These are phyloP conservation scores for Rachicladosporium sp. DNA, from an alignment of 2,329 filamentous ascomycete species.

Conservation along the genomic window DNA sequence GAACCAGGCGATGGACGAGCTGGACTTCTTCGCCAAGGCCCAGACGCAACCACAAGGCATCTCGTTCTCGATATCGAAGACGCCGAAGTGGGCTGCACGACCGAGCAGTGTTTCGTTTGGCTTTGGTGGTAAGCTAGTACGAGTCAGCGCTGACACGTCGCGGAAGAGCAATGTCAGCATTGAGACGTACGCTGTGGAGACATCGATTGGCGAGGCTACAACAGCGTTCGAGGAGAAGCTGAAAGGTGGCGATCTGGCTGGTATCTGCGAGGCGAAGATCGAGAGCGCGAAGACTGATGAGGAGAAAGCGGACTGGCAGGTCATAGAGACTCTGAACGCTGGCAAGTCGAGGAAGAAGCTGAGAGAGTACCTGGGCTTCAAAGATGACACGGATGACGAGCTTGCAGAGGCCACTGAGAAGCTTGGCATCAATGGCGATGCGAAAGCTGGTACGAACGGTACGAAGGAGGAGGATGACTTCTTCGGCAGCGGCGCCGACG, in stretches of 20 bases:
- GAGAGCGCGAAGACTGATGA: conserved; percentile 67
- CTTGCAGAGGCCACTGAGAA: conserved; percentile 29
- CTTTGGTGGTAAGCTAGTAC: conserved; percentile 85
- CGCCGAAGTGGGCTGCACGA: conserved; percentile 81
- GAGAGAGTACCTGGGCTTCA: conserved; percentile 77
- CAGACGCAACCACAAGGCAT: conserved; percentile 83
- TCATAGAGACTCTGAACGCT: conserved; percentile 77
- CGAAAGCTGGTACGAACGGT: conserved; percentile 27
- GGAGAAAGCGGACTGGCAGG: conserved; percentile 91
- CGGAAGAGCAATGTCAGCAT: conserved; percentile 66
- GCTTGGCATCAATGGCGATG: conserved; percentile 42
- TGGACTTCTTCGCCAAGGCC: conserved; percentile 92
- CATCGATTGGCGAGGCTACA: conserved; percentile 68
- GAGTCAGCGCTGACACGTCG: conserved; percentile 55
- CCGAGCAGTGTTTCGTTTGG: conserved; percentile 83
- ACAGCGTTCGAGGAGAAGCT: conserved; percentile 78
- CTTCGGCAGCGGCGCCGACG: conserved; percentile 61
- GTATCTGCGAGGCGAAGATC: conserved; percentile 70
- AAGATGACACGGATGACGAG: conserved; percentile 41
- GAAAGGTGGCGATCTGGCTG: conserved; percentile 60
- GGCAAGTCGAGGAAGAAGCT: conserved; percentile 78
- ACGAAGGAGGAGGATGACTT: conserved; percentile 40
- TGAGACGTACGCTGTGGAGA: conserved; percentile 78
- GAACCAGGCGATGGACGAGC: conserved; percentile 60
- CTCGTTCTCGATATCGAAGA: conserved; percentile 73